A percentile compares a stretch with the other conserved stretches of the same genome.
Conservation (phyloP, 805 yeast species). For the Ogataea philodendri region DNA sequence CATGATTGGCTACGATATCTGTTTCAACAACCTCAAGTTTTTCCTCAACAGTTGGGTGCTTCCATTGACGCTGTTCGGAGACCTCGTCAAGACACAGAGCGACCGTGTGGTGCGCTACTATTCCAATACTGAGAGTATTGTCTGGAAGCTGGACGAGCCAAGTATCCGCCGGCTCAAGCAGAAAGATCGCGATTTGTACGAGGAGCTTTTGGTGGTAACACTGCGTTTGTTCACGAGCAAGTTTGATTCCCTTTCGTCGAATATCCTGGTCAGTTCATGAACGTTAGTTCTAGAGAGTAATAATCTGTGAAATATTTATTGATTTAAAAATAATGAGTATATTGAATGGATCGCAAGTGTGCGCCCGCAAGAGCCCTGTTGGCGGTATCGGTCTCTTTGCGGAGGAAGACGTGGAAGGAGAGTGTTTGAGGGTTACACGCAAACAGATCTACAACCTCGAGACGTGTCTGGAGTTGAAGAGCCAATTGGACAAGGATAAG, state of each 20-base stretch:
- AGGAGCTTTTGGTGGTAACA: slow-evolving; percentile 62
- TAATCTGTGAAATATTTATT: slow-evolving; percentile 1
- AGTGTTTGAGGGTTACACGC: slow-evolving; percentile 40
- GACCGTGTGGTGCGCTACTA: slow-evolving; percentile 41
- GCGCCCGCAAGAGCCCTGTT: too few relatives aligned
- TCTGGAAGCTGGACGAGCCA: slow-evolving; percentile 63
- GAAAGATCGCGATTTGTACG: slow-evolving; percentile 53
- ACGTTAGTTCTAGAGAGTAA: neutral
- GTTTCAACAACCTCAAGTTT: slow-evolving; percentile 38
- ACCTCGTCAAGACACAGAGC: slow-evolving; percentile 39
- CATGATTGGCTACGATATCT: slow-evolving; percentile 48
- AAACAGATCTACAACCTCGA: slow-evolving; percentile 34
- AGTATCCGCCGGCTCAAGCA: slow-evolving; percentile 45
- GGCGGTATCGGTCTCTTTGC: slow-evolving; percentile 40
- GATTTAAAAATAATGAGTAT: neutral
- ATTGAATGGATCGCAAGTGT: too few relatives aligned
- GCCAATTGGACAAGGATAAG: slow-evolving; percentile 17
- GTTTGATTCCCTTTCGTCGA: slow-evolving; percentile 72
- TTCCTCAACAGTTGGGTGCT: slow-evolving; percentile 42
- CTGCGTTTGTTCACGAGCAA: slow-evolving; percentile 65
- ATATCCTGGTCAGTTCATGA: slow-evolving; percentile 51
- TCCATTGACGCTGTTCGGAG: slow-evolving; percentile 77
- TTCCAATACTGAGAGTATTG: slow-evolving; percentile 48
- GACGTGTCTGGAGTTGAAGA: slow-evolving; percentile 24
- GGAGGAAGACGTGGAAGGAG: slow-evolving; percentile 21